phyloP scores from a whole-genome alignment of 2,329 filamentous ascomycete species.

The Hypomyces rosellus region DNA sequence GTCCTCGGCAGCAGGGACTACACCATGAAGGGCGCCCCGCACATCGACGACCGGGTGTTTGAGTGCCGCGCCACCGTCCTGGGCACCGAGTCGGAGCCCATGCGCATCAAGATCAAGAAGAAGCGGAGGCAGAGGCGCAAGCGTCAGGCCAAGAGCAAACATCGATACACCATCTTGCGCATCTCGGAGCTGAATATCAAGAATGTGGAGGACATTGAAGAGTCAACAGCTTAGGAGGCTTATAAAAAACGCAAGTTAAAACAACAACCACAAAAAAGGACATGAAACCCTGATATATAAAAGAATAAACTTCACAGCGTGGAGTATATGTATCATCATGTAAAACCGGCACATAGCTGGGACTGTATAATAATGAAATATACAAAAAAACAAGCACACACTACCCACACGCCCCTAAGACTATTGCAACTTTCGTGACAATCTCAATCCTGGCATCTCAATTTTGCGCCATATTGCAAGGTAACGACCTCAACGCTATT shows the following conservation, averaged over 20 bases:
- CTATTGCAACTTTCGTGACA: too few species aligned
- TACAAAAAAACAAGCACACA: slow-evolving; percentile 2
- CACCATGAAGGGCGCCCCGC: slow-evolving; percentile 76
- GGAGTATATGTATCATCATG: background rate
- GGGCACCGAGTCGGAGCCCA: slow-evolving; percentile 74
- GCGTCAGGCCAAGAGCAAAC: slow-evolving; percentile 80
- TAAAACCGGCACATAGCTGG: background rate
- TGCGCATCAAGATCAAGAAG: slow-evolving; percentile 73
- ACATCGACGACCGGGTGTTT: slow-evolving; percentile 76
- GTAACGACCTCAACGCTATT: slow-evolving; percentile 9
- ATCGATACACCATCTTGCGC: slow-evolving; percentile 77
- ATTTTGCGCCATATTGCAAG: slow-evolving; percentile 8
- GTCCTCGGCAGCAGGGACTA: slow-evolving; percentile 82
- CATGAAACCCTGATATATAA: slow-evolving; percentile 5
- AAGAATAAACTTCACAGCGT: background rate
- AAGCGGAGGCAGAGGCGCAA: slow-evolving; percentile 69
- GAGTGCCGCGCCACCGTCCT: slow-evolving; percentile 80
- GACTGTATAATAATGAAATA: slow-evolving; percentile 2
- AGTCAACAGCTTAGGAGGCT: slow-evolving; percentile 15
- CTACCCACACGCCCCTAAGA: background rate
- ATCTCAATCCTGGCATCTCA: slow-evolving; percentile 1
- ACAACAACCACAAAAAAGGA: slow-evolving; percentile 20
- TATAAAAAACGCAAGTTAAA: background rate
- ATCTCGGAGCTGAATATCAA: slow-evolving; percentile 74
- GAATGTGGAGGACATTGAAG: slow-evolving; percentile 34